Evolutionary conservation across 352 stramenopile species (phyloP).

Genomic region (Thraustochytrium sp.): DNA sequence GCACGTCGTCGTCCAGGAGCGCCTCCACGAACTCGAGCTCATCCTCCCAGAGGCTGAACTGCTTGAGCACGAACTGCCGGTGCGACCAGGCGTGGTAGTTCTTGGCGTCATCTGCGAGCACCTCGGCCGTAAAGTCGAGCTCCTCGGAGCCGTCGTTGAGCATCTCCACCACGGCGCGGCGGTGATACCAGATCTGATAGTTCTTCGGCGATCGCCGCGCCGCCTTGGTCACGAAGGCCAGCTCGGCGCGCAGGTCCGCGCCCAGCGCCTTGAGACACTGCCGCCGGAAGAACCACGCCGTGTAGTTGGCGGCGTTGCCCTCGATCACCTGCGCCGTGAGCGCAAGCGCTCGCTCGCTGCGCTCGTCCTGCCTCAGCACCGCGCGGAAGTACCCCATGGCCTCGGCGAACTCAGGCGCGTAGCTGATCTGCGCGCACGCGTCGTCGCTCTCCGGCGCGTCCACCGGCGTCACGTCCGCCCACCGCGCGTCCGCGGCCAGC

Average conservation of each 20-base stretch:
- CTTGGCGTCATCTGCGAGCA: slow-evolving; percentile 91
- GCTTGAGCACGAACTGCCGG: slow-evolving; percentile 52
- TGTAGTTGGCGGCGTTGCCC: slow-evolving; percentile 95
- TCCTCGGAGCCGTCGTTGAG: slow-evolving; percentile 72
- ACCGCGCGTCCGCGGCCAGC: not conserved
- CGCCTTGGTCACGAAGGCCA: slow-evolving; percentile 62
- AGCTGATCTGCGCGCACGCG: slow-evolving; percentile 21
- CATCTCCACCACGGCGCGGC: slow-evolving; percentile 80
- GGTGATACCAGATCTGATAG: slow-evolving; percentile 99
- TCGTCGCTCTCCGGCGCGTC: not conserved
- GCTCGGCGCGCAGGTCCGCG: slow-evolving; percentile 60
- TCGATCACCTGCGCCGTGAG: slow-evolving; percentile 86
- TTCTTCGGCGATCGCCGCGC: slow-evolving; percentile 92
- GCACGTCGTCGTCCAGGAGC: slow-evolving; percentile 79
- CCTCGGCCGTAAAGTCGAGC: slow-evolving; percentile 78
- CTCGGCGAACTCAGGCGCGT: not conserved
- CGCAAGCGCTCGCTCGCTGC: slow-evolving; percentile 74
- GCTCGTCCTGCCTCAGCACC: slow-evolving; percentile 80
- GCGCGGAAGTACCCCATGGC: slow-evolving; percentile 89
- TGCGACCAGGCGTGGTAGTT: slow-evolving; percentile 99
- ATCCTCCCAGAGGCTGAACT: slow-evolving; percentile 78
- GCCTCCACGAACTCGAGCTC: slow-evolving; percentile 83
- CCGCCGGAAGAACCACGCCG: slow-evolving; percentile 80
- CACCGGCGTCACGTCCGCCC: slow-evolving; percentile 14
- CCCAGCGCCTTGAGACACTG: slow-evolving; percentile 72